Evolutionary conservation across 306 rosid species (phyloP), one percentile per base, ranked within the genome.

Genomic region (Parietaria judaica): DNA sequence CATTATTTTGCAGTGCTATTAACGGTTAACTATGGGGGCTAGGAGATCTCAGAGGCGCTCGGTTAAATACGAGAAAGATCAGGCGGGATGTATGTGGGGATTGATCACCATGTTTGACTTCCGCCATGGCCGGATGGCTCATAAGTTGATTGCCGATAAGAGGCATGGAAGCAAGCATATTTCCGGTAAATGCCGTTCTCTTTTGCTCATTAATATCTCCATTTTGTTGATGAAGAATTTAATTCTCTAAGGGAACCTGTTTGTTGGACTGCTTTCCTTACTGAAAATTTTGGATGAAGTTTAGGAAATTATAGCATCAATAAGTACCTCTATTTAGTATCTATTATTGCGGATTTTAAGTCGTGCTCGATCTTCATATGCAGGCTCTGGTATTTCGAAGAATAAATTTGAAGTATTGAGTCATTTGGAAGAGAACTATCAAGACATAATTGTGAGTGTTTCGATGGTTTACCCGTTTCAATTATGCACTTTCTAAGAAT

Each of bases 81-180:
- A 89, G 60, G 81, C 85, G 3, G 97, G 99, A 50, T 94, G 99
- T 64, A 94, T 94, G 90, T 89, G 94, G 97, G 94, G 99, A n/a
- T 84, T 94, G 69, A 94, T 94, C 43, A 86, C 88, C 63, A 84
- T 94, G 65, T 78, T 94, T 64, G 97, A 94, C 80, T 88, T 94
- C 70, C 95, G 99, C 76, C 90, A 82, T 16, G 94, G 95, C 50
- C 94, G 86, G 48, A 36, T 80, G 59, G 65, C 80, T 65, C 75
- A 80, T 72, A 94, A 89, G 83, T 49, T 86, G 81, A 78, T 94
- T 66, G 75, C 91, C 1, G 95, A 89, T 69, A 88, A 55, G 79
- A 94, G 83, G 63, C 84, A 73, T 63, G 79, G 81, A 67, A 76
- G 74, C 74, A 92, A 67, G 76, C 83, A 77, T 36, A 69, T 72